A percentile compares a stretch with the other conserved stretches of the same genome.
These are phyloP conservation scores for Ottelia alismoides DNA, from an alignment of 106 monocot species.

Conservation along the genomic window DNA sequence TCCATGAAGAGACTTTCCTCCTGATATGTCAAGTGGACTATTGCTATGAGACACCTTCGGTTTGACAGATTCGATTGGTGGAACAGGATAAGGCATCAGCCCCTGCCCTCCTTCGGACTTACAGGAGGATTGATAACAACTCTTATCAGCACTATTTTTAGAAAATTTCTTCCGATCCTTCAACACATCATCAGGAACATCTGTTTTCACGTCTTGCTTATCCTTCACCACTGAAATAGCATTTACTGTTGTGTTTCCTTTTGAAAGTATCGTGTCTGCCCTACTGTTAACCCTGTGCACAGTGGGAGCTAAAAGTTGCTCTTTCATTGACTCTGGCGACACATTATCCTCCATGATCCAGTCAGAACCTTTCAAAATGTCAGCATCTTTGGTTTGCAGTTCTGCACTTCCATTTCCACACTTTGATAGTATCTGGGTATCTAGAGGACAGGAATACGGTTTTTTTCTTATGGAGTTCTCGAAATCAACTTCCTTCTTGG, in stretches of 20 bases:
- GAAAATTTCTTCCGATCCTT: conserved; percentile 14
- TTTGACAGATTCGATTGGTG: conserved; percentile 10
- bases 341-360: too few relatives aligned
- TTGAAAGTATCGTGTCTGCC: too few relatives aligned
- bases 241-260: too few relatives aligned
- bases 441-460: background rate
- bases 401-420: too few relatives aligned
- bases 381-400: too few relatives aligned
- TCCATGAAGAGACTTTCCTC: background rate
- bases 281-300: too few relatives aligned
- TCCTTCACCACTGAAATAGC: too few relatives aligned
- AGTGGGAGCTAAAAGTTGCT: too few relatives aligned
- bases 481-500: conserved; percentile 23
- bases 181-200: conserved; percentile 4
- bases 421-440: too few relatives aligned
- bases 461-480: conserved; percentile 14
- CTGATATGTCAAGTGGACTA: background rate
- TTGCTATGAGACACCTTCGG: conserved; percentile 3
- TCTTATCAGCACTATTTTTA: conserved; percentile 13
- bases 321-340: too few relatives aligned
- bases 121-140: conserved; percentile 2
- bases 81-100: too few relatives aligned
- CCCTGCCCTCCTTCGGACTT: conserved; percentile 15
- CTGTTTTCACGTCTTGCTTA: conserved; percentile 21
- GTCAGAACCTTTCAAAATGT: too few relatives aligned